These are phyloP conservation scores for Microdochium bolleyi DNA, from an alignment of 2,329 filamentous ascomycete genomes.

Conservation along the genomic window DNA sequence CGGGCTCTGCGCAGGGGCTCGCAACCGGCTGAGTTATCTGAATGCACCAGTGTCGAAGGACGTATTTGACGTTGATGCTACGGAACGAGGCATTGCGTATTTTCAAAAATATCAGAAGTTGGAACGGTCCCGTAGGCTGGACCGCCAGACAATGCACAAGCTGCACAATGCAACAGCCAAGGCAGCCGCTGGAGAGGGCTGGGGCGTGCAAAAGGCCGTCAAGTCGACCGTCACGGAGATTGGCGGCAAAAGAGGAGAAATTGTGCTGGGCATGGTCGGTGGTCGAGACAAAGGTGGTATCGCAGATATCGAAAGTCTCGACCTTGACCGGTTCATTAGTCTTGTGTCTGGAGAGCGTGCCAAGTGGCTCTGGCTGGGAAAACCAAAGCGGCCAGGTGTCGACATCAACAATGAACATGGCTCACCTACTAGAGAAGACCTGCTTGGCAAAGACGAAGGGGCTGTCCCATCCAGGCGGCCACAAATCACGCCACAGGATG, in stretches of 20 bases:
- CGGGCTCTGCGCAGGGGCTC: constrained; percentile 80
- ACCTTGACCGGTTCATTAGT: constrained; percentile 76
- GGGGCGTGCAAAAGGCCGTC: constrained; percentile 87
- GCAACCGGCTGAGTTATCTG: constrained; percentile 79
- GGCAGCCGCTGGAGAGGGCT: constrained; percentile 79
- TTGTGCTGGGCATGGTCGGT: constrained; percentile 91
- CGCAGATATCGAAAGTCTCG: constrained; percentile 84
- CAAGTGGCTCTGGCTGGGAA: constrained; percentile 95
- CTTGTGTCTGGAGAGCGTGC: constrained; percentile 73
- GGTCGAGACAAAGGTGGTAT: constrained; percentile 83
- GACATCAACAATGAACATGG: constrained; percentile 36
- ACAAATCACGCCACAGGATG: constrained; percentile 44
- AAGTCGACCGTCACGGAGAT: constrained; percentile 94
- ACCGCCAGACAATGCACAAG: constrained; percentile 73
- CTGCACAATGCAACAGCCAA: constrained; percentile 83
- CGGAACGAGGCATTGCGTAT: constrained; percentile 75
- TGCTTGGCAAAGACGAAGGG: constrained; percentile 51
- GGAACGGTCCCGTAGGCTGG: constrained; percentile 67
- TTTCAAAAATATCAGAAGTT: constrained; percentile 90
- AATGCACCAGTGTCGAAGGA: constrained; percentile 84
- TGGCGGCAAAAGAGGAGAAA: constrained; percentile 86
- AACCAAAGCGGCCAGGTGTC: constrained; percentile 58
- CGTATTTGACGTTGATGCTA: constrained; percentile 75
- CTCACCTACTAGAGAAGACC: constrained; percentile 33
- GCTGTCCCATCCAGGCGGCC: constrained; percentile 37